These are phyloP conservation scores for Cladosporium halotolerans DNA, from an alignment of 2,329 filamentous ascomycete species.

Conservation along the genomic window DNA sequence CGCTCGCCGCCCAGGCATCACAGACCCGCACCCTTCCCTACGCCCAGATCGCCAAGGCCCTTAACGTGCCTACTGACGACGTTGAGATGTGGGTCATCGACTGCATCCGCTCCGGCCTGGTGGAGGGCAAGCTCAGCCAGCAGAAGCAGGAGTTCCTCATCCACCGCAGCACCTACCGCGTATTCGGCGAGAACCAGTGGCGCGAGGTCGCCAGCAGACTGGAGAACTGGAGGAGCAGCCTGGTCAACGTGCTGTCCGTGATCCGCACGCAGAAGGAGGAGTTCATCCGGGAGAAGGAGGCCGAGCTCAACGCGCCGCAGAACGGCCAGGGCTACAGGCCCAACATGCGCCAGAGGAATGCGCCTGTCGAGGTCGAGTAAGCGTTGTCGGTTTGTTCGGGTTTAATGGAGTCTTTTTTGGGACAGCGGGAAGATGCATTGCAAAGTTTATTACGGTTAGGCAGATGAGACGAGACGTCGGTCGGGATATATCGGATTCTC, in stretches of 20 bases:
- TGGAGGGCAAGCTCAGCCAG: constrained; percentile 95
- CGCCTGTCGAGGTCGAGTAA: constrained; percentile 25
- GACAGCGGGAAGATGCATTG: constrained; percentile 12
- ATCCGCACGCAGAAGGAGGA: constrained; percentile 76
- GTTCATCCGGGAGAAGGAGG: constrained; percentile 70
- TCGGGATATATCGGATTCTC: constrained; percentile 1
- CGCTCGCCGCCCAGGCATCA: constrained; percentile 69
- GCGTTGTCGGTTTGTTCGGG: constrained; percentile 1
- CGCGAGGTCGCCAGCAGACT: constrained; percentile 83
- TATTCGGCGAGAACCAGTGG: constrained; percentile 98
- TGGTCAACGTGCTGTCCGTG: constrained; percentile 71
- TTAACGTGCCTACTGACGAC: constrained; percentile 75
- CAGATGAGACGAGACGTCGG: constrained; percentile 5
- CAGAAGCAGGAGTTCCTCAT: constrained; percentile 89
- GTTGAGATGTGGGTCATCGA: constrained; percentile 99
- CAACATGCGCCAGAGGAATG: constrained; percentile 22
- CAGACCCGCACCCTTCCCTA: constrained; percentile 86
- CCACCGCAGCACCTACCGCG: constrained; percentile 91
- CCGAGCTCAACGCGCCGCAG: constrained; percentile 46
- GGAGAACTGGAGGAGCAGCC: constrained; percentile 82
- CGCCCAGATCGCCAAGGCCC: constrained; percentile 70
- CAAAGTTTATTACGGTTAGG: constrained; percentile 7
- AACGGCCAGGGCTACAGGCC: constrained; percentile 22
- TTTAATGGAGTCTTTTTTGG: constrained; percentile 10
- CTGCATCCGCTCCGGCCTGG: constrained; percentile 87